Base-by-base conservation (phyloP, 768 basidiomycete genomes). In the Tulasnella sp. region DNA sequence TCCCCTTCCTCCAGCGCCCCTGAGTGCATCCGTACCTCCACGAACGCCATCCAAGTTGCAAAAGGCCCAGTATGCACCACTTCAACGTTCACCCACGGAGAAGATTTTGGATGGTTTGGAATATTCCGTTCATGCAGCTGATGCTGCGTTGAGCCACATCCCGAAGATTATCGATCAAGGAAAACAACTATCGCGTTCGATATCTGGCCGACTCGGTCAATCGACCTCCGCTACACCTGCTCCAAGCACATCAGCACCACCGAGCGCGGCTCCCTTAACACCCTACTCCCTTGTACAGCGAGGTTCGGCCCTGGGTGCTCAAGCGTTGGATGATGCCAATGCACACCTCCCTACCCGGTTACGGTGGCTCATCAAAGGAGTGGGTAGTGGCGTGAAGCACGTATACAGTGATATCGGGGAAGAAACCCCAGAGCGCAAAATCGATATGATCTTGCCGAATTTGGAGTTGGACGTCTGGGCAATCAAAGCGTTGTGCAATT, bases 401-500 rank as follows among this genome's bases (percentile, higher is more conserved):
- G 18, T 39, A 23, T 46, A 71, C 37, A 15, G 11, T 32, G 39
- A n/a, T n/a, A 71, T 77, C 37, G 67, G 39, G 23, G 57, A 72
- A 15, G 76, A 77, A 67, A 77, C 57, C 7, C 26, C 23, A 29
- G 67, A 40, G 11, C 70, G 76, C 29, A 70, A 35, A 35, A n/a
- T 77, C 35, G 51, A 61, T 26, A 37, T 70, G 69, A 87, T 86
- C 80, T 83, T 93, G 79, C 90, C 91, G 37, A 87, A 89, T 79
- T 81, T 88, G 73, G 90, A 91, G 82, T 81, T 93, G 55, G 91
- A 92, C 81, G 86, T 89, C 0, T 86, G 90, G 29, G 84, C 89
- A 18, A 83, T 92, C 61, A 87, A 92, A 94, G 93, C 89, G 6
- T 85, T 96, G 4, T 88, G 91, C 1, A 87, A 88, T 72, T 85